These are phyloP conservation scores for Penicillium waksmanii DNA, from an alignment of 495 filamentous ascomycete species.

Conservation along the genomic window DNA sequence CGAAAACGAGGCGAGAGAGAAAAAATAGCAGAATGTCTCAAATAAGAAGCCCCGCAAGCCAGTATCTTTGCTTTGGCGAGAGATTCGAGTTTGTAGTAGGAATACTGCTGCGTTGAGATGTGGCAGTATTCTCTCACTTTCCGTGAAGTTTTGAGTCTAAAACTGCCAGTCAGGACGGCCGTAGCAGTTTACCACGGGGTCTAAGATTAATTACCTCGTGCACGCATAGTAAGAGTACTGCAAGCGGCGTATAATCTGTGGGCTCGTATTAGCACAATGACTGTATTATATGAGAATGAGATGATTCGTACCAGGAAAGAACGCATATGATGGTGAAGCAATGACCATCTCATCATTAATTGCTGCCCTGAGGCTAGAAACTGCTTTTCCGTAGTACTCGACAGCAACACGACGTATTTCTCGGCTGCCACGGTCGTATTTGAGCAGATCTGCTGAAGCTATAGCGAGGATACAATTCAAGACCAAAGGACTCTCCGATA, in stretches of 20 bases:
- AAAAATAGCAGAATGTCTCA: slow-evolving; percentile 29
- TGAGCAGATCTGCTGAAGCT: slow-evolving; percentile 23
- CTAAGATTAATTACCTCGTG: slow-evolving; percentile 18
- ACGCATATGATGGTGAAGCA: background rate
- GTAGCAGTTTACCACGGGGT: background rate
- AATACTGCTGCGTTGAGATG: slow-evolving; percentile 28
- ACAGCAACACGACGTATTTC: slow-evolving; percentile 11
- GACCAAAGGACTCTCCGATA: slow-evolving; percentile 16
- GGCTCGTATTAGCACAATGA: background rate
- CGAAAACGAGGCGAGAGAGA: slow-evolving; percentile 20
- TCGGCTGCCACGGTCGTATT: slow-evolving; percentile 13
- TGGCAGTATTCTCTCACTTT: slow-evolving; percentile 18
- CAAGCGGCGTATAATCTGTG: slow-evolving; percentile 18
- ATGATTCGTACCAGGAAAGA: slow-evolving; percentile 1
- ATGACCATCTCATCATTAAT: slow-evolving; percentile 10
- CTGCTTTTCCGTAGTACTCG: slow-evolving; percentile 23
- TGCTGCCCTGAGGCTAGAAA: slow-evolving; percentile 15
- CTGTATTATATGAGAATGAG: background rate
- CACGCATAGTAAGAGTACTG: slow-evolving; percentile 25
- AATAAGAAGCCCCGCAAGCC: slow-evolving; percentile 14
- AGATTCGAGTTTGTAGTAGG: slow-evolving; percentile 17
- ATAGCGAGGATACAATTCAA: slow-evolving; percentile 22
- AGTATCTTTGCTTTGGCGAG: background rate
- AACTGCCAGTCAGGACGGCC: background rate
- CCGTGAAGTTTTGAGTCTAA: slow-evolving; percentile 26